Conservation (phyloP, 768 basidiomycete species). For the Boletus rubescentipes region DNA sequence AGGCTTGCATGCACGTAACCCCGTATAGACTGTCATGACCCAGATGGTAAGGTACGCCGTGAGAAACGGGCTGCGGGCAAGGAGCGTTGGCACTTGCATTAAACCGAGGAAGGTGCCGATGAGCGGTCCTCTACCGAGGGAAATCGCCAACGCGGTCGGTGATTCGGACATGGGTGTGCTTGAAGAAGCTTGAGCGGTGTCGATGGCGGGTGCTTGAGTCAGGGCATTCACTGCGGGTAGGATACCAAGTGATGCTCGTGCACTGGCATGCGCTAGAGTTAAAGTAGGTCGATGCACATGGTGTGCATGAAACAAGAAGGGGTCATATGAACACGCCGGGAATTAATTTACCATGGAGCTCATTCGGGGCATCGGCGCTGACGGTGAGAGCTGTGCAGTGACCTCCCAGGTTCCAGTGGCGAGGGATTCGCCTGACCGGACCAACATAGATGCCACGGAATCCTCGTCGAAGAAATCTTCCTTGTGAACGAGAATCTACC, state of each 20-base stretch:
- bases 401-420: no score
- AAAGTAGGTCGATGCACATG: not conserved
- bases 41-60: not conserved
- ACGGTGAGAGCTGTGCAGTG: not conserved
- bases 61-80: not conserved
- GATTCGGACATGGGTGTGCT: constrained; percentile 7
- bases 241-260: not conserved
- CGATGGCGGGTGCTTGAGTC: not conserved
- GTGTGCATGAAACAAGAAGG: not conserved
- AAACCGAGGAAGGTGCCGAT: constrained; percentile 27
- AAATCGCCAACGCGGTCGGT: not conserved
- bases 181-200: not conserved
- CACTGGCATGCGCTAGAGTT: not conserved
- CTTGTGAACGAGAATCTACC: no score
- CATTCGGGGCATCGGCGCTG: not conserved
- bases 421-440: no score
- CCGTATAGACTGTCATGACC: constrained; percentile 24
- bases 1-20: constrained; percentile 26
- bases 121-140: constrained; percentile 27
- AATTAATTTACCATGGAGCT: not conserved
- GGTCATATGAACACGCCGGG: not conserved
- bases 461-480: no score
- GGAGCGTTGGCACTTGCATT: constrained; percentile 10
- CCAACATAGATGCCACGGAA: no score
- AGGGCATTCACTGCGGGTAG: not conserved